Percentiles rank a stretch among this genome's conserved stretches.
phyloP scores from a whole-genome alignment of 2,329 filamentous ascomycete genomes.

The Fusarium ambrosium region DNA sequence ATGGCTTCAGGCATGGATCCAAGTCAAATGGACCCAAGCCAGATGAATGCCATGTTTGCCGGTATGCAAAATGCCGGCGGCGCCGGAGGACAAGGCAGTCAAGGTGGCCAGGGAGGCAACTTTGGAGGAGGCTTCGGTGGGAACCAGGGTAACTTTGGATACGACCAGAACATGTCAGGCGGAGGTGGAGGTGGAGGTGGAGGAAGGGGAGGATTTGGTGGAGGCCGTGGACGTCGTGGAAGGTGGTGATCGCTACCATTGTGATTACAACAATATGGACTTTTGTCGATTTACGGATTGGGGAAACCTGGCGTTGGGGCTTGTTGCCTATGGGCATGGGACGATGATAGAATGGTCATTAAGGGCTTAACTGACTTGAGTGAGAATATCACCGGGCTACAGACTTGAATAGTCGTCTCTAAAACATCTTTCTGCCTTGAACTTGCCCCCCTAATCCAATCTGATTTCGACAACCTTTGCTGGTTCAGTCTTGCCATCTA shows the following conservation, averaged over 20 bases:
- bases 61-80: slow-evolving; percentile 66
- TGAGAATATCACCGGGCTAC: slow-evolving; percentile 13
- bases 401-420: slow-evolving; percentile 16
- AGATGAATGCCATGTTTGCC: slow-evolving; percentile 71
- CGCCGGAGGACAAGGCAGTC: slow-evolving; percentile 55
- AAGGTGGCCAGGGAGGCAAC: slow-evolving; percentile 65
- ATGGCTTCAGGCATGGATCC: slow-evolving; percentile 75
- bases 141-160: slow-evolving; percentile 66
- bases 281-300: slow-evolving; percentile 43
- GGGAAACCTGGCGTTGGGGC: slow-evolving; percentile 47
- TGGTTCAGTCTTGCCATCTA: slow-evolving; percentile 40
- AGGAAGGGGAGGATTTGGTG: slow-evolving; percentile 52
- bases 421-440: background rate
- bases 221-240: slow-evolving; percentile 46
- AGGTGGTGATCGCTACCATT: slow-evolving; percentile 34
- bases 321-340: slow-evolving; percentile 39
- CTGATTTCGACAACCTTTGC: slow-evolving; percentile 36
- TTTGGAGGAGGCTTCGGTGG: slow-evolving; percentile 68
- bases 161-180: slow-evolving; percentile 62
- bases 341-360: slow-evolving; percentile 37
- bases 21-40: slow-evolving; percentile 73
- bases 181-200: slow-evolving; percentile 50
- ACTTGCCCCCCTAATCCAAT: slow-evolving; percentile 1
- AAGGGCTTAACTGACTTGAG: slow-evolving; percentile 19
- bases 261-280: slow-evolving; percentile 7